Evolutionary conservation across 2,329 filamentous ascomycete species (phyloP).

Genomic region (Lecanicillium sp.): DNA sequence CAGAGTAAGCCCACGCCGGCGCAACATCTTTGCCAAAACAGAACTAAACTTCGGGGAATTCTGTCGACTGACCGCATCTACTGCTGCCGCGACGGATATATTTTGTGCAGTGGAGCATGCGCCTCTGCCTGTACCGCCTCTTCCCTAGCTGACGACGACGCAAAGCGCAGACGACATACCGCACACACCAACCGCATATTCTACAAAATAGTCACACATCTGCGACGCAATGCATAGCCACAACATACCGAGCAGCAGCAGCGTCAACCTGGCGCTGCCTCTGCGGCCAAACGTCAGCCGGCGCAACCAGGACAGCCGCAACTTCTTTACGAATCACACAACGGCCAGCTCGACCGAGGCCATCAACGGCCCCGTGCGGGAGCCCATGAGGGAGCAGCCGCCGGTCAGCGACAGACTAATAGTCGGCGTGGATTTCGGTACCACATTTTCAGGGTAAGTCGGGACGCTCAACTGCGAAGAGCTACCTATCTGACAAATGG

Average conservation of each 20-base stretch:
- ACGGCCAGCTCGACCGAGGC: slow-evolving; percentile 54
- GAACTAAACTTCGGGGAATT: too few species aligned
- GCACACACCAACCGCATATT: background rate
- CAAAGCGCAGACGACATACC: too few species aligned
- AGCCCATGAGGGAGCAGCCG: slow-evolving; percentile 46
- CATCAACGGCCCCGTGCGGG: slow-evolving; percentile 55
- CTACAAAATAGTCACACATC: too few species aligned
- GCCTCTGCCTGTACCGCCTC: too few species aligned
- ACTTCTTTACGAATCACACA: slow-evolving; percentile 51
- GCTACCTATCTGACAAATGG: background rate
- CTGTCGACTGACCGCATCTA: too few species aligned
- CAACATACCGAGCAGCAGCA: slow-evolving; percentile 8
- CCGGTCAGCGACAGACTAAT: slow-evolving; percentile 59
- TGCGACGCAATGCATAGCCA: slow-evolving; percentile 7
- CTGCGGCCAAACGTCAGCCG: slow-evolving; percentile 40
- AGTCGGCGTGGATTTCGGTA: slow-evolving; percentile 77
- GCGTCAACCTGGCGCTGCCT: slow-evolving; percentile 47
- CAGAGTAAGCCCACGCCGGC: too few species aligned
- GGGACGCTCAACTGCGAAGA: background rate
- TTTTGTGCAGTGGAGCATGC: too few species aligned
- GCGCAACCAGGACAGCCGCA: slow-evolving; percentile 50
- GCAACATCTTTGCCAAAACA: too few species aligned
- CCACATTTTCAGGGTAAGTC: slow-evolving; percentile 71
- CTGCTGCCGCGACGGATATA: too few species aligned
- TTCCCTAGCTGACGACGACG: too few species aligned